Percentiles rank a stretch among this genome's conserved stretches.
These are phyloP conservation scores for Sungouiozyma ichnusensis DNA, from an alignment of 805 yeast species.

Conservation along the genomic window DNA sequence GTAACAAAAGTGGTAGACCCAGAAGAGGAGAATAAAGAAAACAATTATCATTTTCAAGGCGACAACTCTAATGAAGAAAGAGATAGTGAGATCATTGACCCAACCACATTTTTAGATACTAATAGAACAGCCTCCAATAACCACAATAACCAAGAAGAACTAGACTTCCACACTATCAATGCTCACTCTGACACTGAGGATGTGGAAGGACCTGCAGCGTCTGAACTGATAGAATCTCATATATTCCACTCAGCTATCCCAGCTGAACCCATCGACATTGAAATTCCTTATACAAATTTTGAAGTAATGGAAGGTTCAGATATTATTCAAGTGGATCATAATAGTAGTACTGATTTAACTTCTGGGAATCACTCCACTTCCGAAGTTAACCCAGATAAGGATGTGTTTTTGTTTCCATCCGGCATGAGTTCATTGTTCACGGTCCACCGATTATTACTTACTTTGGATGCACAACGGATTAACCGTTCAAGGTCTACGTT, in stretches of 20 bases:
- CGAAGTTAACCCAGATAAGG: slow-evolving; percentile 35
- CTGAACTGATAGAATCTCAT: slow-evolving; percentile 2
- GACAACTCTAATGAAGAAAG: slow-evolving; percentile 2
- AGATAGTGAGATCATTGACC: background rate
- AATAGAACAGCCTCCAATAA: slow-evolving; percentile 1
- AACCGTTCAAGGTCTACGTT: slow-evolving; percentile 3
- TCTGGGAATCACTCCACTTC: background rate
- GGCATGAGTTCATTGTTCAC: slow-evolving; percentile 91
- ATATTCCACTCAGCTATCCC: slow-evolving; percentile 16
- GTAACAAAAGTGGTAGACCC: slow-evolving; percentile 48
- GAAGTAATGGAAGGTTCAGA: background rate
- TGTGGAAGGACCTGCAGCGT: background rate
- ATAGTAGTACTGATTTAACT: background rate
- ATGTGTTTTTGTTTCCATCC: slow-evolving; percentile 75
- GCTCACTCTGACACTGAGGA: background rate
- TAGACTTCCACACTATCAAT: background rate
- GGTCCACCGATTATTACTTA: slow-evolving; percentile 53
- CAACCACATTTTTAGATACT: slow-evolving; percentile 4
- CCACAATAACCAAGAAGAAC: background rate
- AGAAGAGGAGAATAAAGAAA: slow-evolving; percentile 13
- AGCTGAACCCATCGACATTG: slow-evolving; percentile 21
- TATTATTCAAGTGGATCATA: background rate
- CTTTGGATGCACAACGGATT: slow-evolving; percentile 26
- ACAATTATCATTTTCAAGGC: slow-evolving; percentile 10
- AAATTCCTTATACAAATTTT: slow-evolving; percentile 4